Conservation (phyloP, 768 basidiomycete species). For the Galerina sulciceps region DNA sequence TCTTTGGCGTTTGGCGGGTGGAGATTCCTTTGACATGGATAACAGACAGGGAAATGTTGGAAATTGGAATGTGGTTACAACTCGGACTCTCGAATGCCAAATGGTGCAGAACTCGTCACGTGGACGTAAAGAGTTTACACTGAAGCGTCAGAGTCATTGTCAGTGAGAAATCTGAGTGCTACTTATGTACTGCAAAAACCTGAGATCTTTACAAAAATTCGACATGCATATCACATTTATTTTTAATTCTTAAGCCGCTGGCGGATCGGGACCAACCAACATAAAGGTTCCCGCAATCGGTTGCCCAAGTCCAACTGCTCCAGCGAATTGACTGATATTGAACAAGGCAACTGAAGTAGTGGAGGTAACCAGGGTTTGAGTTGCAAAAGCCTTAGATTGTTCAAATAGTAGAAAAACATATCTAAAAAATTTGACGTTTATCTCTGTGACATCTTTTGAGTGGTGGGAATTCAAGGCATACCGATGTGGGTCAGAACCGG, state of each 20-base stretch:
- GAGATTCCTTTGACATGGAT: too few relatives aligned
- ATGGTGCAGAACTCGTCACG: too few relatives aligned
- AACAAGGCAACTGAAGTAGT: conserved; percentile 38
- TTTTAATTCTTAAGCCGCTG: neutral
- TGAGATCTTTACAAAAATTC: too few relatives aligned
- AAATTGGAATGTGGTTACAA: too few relatives aligned
- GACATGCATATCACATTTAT: too few relatives aligned
- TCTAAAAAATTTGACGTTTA: conserved; percentile 24
- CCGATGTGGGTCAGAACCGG: conserved; percentile 47
- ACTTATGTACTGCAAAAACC: too few relatives aligned
- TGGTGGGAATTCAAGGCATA: conserved; percentile 17
- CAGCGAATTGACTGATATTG: conserved; percentile 49
- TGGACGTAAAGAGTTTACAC: too few relatives aligned
- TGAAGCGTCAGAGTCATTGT: too few relatives aligned
- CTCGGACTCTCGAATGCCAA: too few relatives aligned
- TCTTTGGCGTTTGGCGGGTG: neutral
- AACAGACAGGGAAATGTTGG: too few relatives aligned
- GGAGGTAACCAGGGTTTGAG: conserved; percentile 42
- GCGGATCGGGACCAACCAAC: conserved; percentile 37
- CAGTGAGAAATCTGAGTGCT: too few relatives aligned
- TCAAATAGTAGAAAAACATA: conserved; percentile 53
- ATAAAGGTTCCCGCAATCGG: conserved; percentile 56
- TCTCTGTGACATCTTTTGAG: neutral
- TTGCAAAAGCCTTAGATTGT: conserved; percentile 44
- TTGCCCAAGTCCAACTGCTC: conserved; percentile 42